A percentile compares a stretch with the other conserved stretches of the same genome.
phyloP scores from a whole-genome alignment of 768 basidiomycete species.

The Tephrocybe sp. region DNA sequence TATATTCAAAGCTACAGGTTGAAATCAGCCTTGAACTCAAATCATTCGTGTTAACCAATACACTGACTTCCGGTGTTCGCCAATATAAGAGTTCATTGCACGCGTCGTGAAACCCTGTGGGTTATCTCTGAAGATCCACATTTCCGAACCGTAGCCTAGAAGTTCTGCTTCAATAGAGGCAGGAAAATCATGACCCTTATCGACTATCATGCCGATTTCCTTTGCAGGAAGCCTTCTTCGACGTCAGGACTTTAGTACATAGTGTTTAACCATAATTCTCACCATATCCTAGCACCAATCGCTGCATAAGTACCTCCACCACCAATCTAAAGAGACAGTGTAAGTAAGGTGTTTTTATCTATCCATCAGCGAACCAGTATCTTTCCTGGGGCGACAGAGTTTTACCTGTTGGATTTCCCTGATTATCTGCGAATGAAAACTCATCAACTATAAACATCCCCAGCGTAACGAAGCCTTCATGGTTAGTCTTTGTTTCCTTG shows the following conservation, averaged over 20 bases:
- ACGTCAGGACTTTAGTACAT: too few species aligned
- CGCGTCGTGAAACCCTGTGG: constrained; percentile 59
- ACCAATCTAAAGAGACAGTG: constrained; percentile 58
- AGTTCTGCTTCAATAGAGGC: constrained; percentile 52
- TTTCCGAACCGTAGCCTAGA: constrained; percentile 62
- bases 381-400: constrained; percentile 52
- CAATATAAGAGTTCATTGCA: constrained; percentile 72
- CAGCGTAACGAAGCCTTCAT: constrained; percentile 56
- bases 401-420: constrained; percentile 51
- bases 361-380: not conserved
- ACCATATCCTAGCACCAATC: constrained; percentile 85
- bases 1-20: constrained; percentile 70
- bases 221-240: constrained; percentile 61
- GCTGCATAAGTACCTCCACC: constrained; percentile 85
- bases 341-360: not conserved
- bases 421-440: constrained; percentile 60
- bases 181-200: constrained; percentile 80
- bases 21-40: not conserved
- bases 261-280: not conserved
- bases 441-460: constrained; percentile 93
- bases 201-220: constrained; percentile 80
- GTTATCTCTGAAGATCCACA: constrained; percentile 78
- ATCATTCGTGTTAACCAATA: not conserved
- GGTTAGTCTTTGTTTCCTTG: constrained; percentile 1
- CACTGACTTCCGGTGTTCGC: constrained; percentile 68